phyloP scores from a whole-genome alignment of 345 rosid species.

The Psidium guajava region DNA sequence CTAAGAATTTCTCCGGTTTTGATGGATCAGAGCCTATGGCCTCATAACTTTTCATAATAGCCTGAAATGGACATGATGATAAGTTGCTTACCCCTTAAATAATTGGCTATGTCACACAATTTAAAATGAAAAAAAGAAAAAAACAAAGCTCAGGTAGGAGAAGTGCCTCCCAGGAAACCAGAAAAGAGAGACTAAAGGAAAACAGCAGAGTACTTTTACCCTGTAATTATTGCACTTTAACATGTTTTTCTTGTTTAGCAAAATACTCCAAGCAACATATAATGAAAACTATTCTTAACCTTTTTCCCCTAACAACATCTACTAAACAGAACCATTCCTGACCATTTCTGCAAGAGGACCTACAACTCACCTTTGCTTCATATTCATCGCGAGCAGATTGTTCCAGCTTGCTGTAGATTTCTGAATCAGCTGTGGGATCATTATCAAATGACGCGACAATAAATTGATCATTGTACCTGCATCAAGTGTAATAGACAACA shows the following conservation, averaged over 20 bases:
- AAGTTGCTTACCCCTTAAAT: not conserved
- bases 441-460: constrained; percentile 64
- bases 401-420: constrained; percentile 56
- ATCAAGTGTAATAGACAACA: not conserved
- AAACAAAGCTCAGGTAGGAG: not conserved
- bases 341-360: not conserved
- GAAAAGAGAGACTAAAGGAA: not conserved
- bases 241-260: not conserved
- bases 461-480: constrained; percentile 75
- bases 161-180: not conserved
- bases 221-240: not conserved
- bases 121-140: not conserved
- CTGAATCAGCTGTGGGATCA: constrained; percentile 91
- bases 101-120: not conserved
- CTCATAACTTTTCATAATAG: constrained; percentile 82
- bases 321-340: not conserved
- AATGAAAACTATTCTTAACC: not conserved
- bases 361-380: constrained; percentile 69
- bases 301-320: not conserved
- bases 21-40: constrained; percentile 56
- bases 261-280: not conserved
- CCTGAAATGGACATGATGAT: constrained; percentile 28
- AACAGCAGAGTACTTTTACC: not conserved
- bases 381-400: constrained; percentile 58
- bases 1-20: constrained; percentile 76